phyloP scores from a whole-genome alignment of 208 protist species.

The Herpetomonas tarakana region DNA sequence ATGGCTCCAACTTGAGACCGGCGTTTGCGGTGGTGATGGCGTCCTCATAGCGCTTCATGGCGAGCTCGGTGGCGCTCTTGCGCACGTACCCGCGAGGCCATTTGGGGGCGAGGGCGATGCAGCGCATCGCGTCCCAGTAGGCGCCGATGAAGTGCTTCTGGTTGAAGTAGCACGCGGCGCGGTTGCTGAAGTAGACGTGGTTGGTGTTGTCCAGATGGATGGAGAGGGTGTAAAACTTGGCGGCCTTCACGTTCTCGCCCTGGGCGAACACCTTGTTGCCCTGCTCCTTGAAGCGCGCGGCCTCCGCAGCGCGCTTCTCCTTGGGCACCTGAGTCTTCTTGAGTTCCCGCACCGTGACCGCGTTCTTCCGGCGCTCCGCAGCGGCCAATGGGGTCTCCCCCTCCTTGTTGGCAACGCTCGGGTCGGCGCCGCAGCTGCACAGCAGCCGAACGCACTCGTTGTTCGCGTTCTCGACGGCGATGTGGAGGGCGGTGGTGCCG shows the following conservation, averaged over 20 bases:
- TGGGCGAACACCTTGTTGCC: conserved; percentile 88
- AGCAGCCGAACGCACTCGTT: conserved; percentile 71
- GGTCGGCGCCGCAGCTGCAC: conserved; percentile 64
- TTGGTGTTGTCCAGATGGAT: conserved; percentile 86
- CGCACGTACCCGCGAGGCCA: conserved; percentile 94
- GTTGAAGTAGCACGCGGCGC: conserved; percentile 91
- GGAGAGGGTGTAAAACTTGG: conserved; percentile 91
- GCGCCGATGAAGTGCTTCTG: conserved; percentile 77
- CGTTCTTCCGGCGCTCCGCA: conserved; percentile 29
- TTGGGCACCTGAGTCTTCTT: conserved; percentile 39
- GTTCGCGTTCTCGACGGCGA: conserved; percentile 76
- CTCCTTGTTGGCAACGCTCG: conserved; percentile 52
- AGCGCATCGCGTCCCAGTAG: conserved; percentile 86
- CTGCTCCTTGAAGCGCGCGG: conserved; percentile 76
- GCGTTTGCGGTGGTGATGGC: conserved; percentile 47
- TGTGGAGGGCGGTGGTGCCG: conserved; percentile 80
- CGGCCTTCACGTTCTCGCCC: conserved; percentile 88
- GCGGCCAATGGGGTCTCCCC: conserved; percentile 53
- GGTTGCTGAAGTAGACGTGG: conserved; percentile 92
- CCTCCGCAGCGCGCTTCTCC: conserved; percentile 51
- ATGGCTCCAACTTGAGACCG: conserved; percentile 61
- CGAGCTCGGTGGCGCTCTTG: conserved; percentile 72
- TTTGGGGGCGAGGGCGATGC: conserved; percentile 74
- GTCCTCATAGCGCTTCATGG: conserved; percentile 62
- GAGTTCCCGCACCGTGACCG: conserved; percentile 59